Base-by-base conservation (phyloP, 2,329 filamentous ascomycete genomes). In the Penicillium sp. region DNA sequence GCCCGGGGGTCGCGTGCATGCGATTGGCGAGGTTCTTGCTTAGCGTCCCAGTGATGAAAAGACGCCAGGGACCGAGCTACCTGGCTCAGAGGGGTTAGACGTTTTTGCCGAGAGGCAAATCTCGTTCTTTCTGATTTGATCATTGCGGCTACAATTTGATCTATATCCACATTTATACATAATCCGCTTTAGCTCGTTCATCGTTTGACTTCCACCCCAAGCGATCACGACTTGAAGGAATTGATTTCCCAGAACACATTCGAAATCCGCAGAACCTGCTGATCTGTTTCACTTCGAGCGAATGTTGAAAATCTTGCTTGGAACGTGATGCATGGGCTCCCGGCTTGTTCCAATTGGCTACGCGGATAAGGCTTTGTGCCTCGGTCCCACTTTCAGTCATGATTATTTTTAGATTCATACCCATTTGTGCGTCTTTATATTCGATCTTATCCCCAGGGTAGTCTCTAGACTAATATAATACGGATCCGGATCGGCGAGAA, bases 11-110 rank as follows among this genome's bases (percentile, higher is more conserved):
- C 46, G 53, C 50, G 29, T n/a, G 16, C 21, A 33, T 37, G 47
- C 59, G 22, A 63, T 61, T 63, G 61, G 61, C 48, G 59, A 55
- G 48, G 61, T 61, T 59, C 61, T 49, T 59, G 49, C 44, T 26
- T 48, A 52, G 54, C 39, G 54, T 44, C 29, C 24, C 48, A 35
- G 43, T 16, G 49, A 41, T 55, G 29, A 24, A 16, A 35, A 50
- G 16, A 43, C 24, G 14, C 22, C 35, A 54, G 45, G 52, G 29
- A 54, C 27, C 37, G 35, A 35, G 45, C 45, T 29, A 44, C 41
- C 41, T 29, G 27, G 2, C 21, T 11, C 3, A 16, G 33, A 16
- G n/a, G n/a, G 35, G 8, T 11, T 39, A 9, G 16, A 11, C 35
- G 16, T n/a, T 47, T 19, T 47, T 47, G 19, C 39, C 39, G 39